A percentile compares a stretch with the other conserved stretches of the same genome.
phyloP scores from a whole-genome alignment of 2,329 filamentous ascomycete species.

The Xylaria sp. region DNA sequence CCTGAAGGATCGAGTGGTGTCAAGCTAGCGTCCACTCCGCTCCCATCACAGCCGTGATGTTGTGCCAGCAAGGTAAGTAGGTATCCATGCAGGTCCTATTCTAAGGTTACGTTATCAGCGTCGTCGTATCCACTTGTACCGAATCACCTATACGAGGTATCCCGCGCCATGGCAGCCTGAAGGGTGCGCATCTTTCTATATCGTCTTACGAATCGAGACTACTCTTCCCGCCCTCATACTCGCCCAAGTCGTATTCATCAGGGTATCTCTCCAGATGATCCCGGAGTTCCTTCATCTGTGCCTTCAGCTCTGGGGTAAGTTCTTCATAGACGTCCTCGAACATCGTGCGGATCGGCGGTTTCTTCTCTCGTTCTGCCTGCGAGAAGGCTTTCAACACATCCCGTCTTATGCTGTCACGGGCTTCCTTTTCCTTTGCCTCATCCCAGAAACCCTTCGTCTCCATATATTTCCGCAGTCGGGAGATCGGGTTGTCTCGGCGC shows the following conservation, averaged over 20 bases:
- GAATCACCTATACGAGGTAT: background rate
- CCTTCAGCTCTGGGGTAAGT: constrained; percentile 76
- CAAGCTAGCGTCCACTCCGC: constrained; percentile 9
- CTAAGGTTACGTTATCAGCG: background rate
- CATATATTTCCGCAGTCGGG: constrained; percentile 86
- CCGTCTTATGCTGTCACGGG: constrained; percentile 69
- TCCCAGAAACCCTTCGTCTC: constrained; percentile 84
- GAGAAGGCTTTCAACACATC: constrained; percentile 84
- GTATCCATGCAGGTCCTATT: background rate
- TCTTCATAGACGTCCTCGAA: constrained; percentile 93
- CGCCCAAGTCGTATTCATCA: constrained; percentile 83
- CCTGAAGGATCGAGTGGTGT: constrained; percentile 4
- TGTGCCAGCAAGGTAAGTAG: constrained; percentile 9
- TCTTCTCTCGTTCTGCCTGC: constrained; percentile 81
- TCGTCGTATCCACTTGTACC: constrained; percentile 2
- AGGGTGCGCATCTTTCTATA: background rate
- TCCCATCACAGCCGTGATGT: constrained; percentile 21
- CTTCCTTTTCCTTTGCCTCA: constrained; percentile 78
- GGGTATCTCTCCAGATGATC: constrained; percentile 85
- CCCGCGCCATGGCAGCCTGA: background rate
- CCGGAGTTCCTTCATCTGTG: constrained; percentile 76
- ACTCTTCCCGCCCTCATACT: constrained; percentile 75
- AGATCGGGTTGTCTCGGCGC: constrained; percentile 85
- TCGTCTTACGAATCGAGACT: constrained; percentile 53
- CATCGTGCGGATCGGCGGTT: constrained; percentile 71